Conservation (phyloP, 441 rosid genomes). For the Jatropha multifida region DNA sequence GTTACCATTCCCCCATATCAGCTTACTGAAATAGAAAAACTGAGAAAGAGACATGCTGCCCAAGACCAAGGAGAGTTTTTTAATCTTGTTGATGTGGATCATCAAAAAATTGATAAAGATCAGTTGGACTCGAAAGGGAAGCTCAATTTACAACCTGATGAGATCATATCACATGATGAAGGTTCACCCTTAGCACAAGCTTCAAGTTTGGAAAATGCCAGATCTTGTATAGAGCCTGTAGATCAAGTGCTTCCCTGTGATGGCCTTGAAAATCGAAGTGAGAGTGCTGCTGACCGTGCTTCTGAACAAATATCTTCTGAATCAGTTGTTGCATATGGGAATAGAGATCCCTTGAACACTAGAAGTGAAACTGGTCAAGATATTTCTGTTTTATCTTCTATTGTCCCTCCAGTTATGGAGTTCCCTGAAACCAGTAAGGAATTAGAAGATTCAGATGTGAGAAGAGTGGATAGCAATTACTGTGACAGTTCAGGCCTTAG, state of each 20-base stretch:
- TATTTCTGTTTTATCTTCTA: background rate
- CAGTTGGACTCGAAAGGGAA: no score
- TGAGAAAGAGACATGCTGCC: constrained; percentile 39
- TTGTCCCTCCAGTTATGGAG: background rate
- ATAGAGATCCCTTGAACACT: background rate
- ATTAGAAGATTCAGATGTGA: background rate
- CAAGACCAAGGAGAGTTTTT: constrained; percentile 53
- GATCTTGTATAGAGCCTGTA: no score
- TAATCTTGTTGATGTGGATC: no score
- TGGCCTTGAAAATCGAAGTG: background rate
- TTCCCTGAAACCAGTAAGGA: background rate
- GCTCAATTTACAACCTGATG: background rate
- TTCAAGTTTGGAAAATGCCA: background rate
- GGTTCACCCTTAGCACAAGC: no score
- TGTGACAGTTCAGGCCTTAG: background rate
- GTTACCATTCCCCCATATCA: constrained; percentile 27
- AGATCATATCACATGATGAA: background rate
- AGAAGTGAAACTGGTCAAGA: background rate
- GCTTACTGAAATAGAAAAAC: constrained; percentile 18
- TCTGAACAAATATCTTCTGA: background rate
- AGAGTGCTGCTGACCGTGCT: no score
- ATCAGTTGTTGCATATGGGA: background rate
- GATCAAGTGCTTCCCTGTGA: no score
- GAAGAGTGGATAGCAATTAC: background rate
- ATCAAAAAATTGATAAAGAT: background rate